A percentile compares a stretch with the other conserved stretches of the same genome.
Evolutionary conservation across 257 asterid genomes (phyloP).

Genomic region (Forsythia viridissima): DNA sequence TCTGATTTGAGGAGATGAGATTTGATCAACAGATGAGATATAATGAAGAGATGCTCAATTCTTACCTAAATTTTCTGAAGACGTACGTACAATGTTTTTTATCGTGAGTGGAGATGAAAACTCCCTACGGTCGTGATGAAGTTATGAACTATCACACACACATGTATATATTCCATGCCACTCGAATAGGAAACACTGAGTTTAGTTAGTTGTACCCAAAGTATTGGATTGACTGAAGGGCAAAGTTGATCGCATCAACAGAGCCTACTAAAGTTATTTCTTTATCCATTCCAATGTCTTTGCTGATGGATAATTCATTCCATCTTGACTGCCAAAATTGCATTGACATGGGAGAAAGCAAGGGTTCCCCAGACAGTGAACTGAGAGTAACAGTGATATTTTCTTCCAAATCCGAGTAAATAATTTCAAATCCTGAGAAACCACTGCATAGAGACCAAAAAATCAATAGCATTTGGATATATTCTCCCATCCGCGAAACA

Average conservation of each 20-base stretch:
- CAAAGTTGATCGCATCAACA: constrained; percentile 65
- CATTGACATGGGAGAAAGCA: constrained; percentile 62
- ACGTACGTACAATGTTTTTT: too few species aligned
- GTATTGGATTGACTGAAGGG: constrained; percentile 75
- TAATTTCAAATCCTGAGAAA: constrained; percentile 70
- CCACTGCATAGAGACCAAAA: constrained; percentile 60
- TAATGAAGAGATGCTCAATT: too few species aligned
- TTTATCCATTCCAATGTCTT: constrained; percentile 30
- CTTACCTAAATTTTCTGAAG: too few species aligned
- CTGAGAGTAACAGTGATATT: constrained; percentile 56
- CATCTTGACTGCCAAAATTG: constrained; percentile 68
- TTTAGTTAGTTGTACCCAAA: constrained; percentile 49
- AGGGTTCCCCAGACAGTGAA: constrained; percentile 57
- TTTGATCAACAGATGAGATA: too few species aligned
- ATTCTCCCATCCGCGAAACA: background rate
- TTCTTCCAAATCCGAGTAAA: constrained; percentile 63
- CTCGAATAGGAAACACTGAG: background rate
- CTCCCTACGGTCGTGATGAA: background rate
- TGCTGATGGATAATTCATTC: constrained; percentile 42
- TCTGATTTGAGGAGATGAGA: too few species aligned
- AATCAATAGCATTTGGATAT: background rate
- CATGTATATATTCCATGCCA: background rate
- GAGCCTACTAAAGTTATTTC: constrained; percentile 58
- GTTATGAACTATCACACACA: background rate
- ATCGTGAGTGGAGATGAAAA: too few species aligned